A percentile compares a stretch with the other conserved stretches of the same genome.
phyloP scores from a whole-genome alignment of 176 grass and related monocot species.

The Lolium multiflorum region DNA sequence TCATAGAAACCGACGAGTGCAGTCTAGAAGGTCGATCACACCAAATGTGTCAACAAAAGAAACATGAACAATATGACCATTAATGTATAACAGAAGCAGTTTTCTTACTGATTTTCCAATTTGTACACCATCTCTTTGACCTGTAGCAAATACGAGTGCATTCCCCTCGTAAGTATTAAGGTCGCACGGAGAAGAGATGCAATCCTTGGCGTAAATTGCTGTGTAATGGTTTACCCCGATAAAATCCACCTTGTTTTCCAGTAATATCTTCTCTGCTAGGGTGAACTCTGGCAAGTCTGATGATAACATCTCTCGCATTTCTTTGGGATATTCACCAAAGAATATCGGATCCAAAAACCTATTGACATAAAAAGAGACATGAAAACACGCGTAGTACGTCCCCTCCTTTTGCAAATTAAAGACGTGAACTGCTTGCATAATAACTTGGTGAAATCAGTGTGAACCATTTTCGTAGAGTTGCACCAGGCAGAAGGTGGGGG shows the following conservation, averaged over 20 bases:
- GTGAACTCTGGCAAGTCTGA: conserved; percentile 57
- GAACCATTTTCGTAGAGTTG: too few relatives aligned
- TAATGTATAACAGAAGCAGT: background rate
- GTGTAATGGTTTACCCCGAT: too few relatives aligned
- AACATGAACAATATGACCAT: background rate
- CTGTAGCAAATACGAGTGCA: conserved; percentile 23
- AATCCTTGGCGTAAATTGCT: too few relatives aligned
- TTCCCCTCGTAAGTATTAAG: conserved; percentile 43
- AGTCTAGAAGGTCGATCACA: conserved; percentile 52
- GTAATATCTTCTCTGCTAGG: conserved; percentile 41
- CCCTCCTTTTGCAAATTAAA: background rate
- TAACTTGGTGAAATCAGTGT: too few relatives aligned
- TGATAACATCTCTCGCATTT: too few relatives aligned
- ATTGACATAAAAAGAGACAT: background rate
- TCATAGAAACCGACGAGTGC: background rate
- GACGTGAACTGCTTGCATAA: background rate
- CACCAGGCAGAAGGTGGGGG: too few relatives aligned
- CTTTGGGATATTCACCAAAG: conserved; percentile 44
- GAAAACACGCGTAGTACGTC: background rate
- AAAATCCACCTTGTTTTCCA: conserved; percentile 22
- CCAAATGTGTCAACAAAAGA: background rate
- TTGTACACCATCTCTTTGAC: conserved; percentile 33
- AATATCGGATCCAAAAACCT: conserved; percentile 73
- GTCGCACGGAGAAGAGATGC: background rate
- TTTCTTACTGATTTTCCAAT: conserved; percentile 61